Percentiles rank a stretch among this genome's conserved stretches.
phyloP scores from a whole-genome alignment of 805 yeast species.

The Lipomyces orientalis region DNA sequence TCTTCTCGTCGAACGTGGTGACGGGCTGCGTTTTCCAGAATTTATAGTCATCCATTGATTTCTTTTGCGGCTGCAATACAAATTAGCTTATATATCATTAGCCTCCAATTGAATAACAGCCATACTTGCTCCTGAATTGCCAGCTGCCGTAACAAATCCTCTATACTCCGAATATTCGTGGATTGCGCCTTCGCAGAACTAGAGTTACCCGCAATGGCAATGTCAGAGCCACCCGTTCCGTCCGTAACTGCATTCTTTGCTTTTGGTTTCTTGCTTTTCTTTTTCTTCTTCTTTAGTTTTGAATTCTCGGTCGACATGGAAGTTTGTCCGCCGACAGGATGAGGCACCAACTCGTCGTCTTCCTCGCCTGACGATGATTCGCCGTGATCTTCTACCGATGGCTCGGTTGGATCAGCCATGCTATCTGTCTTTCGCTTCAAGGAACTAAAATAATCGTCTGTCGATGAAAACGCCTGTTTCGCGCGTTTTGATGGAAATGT shows the following conservation, averaged over 20 bases:
- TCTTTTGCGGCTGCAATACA: constrained; percentile 20
- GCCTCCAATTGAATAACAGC: not conserved
- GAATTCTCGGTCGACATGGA: not conserved
- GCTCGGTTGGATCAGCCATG: not conserved
- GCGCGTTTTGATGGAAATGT: not conserved
- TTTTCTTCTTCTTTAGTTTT: constrained; percentile 27
- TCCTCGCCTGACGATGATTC: constrained; percentile 19
- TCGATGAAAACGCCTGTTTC: not conserved
- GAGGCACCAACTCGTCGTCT: constrained; percentile 5
- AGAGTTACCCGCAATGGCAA: not conserved
- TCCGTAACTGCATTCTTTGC: constrained; percentile 9
- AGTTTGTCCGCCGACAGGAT: constrained; percentile 3
- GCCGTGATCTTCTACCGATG: not conserved
- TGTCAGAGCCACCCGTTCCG: not conserved
- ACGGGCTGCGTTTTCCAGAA: constrained; percentile 99
- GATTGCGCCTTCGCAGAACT: constrained; percentile 2
- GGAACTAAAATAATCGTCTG: not conserved
- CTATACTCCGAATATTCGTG: constrained; percentile 12
- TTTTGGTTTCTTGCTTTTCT: constrained; percentile 30
- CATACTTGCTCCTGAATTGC: constrained; percentile 17
- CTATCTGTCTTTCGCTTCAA: not conserved
- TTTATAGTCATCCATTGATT: constrained; percentile 82
- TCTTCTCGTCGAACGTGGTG: constrained; percentile 69
- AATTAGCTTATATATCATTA: constrained; percentile 2
- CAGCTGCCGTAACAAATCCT: constrained; percentile 22